Conservation (phyloP, 257 asterid species). For the Gentiana dahurica region DNA sequence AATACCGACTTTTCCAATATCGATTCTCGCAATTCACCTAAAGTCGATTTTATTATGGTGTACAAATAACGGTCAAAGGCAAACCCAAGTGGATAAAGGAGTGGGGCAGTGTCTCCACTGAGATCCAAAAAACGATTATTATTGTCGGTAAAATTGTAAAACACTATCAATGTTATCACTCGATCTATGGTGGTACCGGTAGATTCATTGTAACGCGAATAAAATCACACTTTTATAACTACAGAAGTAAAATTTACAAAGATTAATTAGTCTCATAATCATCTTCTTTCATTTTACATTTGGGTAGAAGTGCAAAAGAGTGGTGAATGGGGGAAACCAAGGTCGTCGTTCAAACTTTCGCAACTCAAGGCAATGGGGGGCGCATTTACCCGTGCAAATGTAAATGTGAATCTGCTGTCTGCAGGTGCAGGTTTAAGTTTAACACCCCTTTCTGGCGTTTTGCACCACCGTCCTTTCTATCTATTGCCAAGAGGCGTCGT, state of each 20-base stretch:
- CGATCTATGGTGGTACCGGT: neutral
- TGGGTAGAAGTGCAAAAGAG: neutral
- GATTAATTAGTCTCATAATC: neutral
- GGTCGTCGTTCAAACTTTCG: constrained; percentile 12
- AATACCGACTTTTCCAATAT: no score
- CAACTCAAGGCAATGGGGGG: constrained; percentile 4
- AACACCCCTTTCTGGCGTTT: constrained; percentile 1
- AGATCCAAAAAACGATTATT: no score
- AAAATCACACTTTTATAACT: neutral
- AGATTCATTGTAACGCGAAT: neutral
- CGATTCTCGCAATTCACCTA: no score
- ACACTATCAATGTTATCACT: no score
- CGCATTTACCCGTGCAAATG: neutral
- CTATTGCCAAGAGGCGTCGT: neutral
- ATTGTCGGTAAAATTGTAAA: no score
- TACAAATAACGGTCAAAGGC: no score
- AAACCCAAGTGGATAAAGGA: no score
- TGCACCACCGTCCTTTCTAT: neutral
- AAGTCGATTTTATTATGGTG: no score
- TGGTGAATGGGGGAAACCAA: constrained; percentile 7
- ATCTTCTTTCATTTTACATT: neutral
- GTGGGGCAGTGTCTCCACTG: no score
- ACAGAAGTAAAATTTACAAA: no score
- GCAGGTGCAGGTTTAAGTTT: neutral
- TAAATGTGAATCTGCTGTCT: neutral